phyloP scores from a whole-genome alignment of 2,329 filamentous ascomycete genomes.

The Neopestalotiopsis sp. region DNA sequence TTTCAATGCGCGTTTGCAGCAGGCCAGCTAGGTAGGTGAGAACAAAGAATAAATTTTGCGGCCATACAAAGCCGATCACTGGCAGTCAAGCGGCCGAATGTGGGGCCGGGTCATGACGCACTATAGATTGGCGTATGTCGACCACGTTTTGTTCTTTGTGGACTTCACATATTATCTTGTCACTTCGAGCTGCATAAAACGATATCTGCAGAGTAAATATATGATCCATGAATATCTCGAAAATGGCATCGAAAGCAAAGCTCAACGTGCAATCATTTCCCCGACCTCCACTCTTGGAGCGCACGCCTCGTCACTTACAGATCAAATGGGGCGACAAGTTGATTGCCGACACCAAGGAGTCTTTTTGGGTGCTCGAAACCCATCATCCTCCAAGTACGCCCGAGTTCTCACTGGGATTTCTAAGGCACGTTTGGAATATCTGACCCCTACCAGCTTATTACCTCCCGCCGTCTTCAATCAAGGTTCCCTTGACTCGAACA shows the following conservation, averaged over 20 bases:
- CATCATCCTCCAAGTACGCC: slow-evolving; percentile 63
- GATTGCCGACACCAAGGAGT: slow-evolving; percentile 63
- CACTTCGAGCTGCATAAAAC: neutral
- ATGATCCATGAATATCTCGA: slow-evolving; percentile 11
- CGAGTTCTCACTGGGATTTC: neutral
- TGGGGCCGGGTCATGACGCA: slow-evolving; percentile 7
- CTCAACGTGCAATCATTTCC: slow-evolving; percentile 64
- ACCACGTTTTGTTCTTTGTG: neutral
- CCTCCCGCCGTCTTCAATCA: slow-evolving; percentile 56
- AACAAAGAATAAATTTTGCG: neutral
- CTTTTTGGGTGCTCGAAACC: slow-evolving; percentile 67
- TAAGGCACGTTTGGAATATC: neutral
- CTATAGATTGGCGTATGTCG: neutral
- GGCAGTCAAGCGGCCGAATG: neutral
- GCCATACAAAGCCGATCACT: neutral
- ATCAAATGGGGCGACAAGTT: slow-evolving; percentile 59
- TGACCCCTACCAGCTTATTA: slow-evolving; percentile 56
- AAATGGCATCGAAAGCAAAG: slow-evolving; percentile 45
- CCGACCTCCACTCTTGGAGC: slow-evolving; percentile 61
- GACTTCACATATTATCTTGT: neutral
- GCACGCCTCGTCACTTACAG: slow-evolving; percentile 56
- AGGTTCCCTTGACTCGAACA: slow-evolving; percentile 51
- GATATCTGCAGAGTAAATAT: neutral
- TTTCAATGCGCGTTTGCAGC: neutral
- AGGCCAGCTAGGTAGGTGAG: neutral